Conservation (phyloP, 805 yeast species). For the Suhomyces vadensis region DNA sequence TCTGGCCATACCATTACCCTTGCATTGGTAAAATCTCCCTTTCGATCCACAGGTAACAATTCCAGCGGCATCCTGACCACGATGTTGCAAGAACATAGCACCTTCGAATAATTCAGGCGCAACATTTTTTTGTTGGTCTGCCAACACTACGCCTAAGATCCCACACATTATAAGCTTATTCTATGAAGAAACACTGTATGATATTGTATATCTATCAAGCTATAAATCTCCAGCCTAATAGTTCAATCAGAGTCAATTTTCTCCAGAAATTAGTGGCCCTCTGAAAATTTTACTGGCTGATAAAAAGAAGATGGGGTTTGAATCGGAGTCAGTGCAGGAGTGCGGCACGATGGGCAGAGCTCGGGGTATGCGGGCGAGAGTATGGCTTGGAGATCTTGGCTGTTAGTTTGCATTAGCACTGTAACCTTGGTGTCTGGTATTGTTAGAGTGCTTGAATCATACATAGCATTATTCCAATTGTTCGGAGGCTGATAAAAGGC, state of each 20-base stretch:
- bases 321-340: conserved; percentile 1
- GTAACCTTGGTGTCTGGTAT: no score
- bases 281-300: conserved; percentile 4
- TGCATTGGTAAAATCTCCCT: conserved; percentile 94
- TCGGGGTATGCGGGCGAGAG: no score
- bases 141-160: conserved; percentile 80
- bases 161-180: conserved; percentile 78
- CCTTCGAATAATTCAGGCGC: conserved; percentile 94
- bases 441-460: no score
- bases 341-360: no score
- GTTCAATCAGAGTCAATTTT: conserved; percentile 4
- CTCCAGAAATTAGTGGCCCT: conserved; percentile 1
- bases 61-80: conserved; percentile 99
- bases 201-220: not conserved
- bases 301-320: not conserved
- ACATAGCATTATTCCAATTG: no score
- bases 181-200: no score
- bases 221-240: not conserved
- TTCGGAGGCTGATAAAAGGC: no score
- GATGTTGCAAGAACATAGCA: conserved; percentile 87
- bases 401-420: no score
- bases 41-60: conserved; percentile 92
- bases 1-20: conserved; percentile 98
- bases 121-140: conserved; percentile 69
- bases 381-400: no score